These are phyloP conservation scores for Exophiala oligosperma DNA, from an alignment of 2,329 filamentous ascomycete genomes.

Conservation along the genomic window DNA sequence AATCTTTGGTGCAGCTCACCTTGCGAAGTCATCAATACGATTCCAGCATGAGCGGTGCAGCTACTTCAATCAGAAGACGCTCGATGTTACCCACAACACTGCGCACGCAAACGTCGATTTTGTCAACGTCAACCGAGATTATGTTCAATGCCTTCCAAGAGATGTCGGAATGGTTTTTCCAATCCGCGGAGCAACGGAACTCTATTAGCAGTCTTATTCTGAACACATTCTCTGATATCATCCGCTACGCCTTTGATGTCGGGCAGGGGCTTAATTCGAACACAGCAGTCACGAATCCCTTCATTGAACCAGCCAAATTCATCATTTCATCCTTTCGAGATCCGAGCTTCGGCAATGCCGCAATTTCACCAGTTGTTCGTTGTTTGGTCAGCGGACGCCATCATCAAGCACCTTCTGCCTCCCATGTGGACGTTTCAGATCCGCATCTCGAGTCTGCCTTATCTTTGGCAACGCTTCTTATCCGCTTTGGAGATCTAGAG, in stretches of 20 bases:
- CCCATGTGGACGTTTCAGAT: slow-evolving; percentile 52
- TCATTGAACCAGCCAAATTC: slow-evolving; percentile 73
- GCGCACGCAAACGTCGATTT: slow-evolving; percentile 52
- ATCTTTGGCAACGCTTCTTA: slow-evolving; percentile 65
- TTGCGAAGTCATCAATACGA: slow-evolving; percentile 42
- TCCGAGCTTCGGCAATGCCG: slow-evolving; percentile 66
- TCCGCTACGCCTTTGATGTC: slow-evolving; percentile 73
- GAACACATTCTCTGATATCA: slow-evolving; percentile 67
- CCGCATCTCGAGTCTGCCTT: slow-evolving; percentile 66
- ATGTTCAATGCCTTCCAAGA: slow-evolving; percentile 84
- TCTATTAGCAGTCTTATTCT: slow-evolving; percentile 69
- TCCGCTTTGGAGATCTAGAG: slow-evolving; percentile 68
- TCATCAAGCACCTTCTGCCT: slow-evolving; percentile 35
- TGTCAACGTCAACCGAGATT: slow-evolving; percentile 71
- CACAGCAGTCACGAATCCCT: slow-evolving; percentile 58
- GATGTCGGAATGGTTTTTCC: slow-evolving; percentile 81
- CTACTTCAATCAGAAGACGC: not conserved
- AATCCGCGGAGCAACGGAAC: slow-evolving; percentile 65
- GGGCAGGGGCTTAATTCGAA: slow-evolving; percentile 57
- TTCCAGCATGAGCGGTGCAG: not conserved
- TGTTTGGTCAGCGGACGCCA: slow-evolving; percentile 60
- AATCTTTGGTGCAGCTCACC: slow-evolving; percentile 72
- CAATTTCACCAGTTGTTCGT: slow-evolving; percentile 74
- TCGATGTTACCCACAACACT: slow-evolving; percentile 37
- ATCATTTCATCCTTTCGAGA: slow-evolving; percentile 76